Percentiles rank a stretch among this genome's conserved stretches.
phyloP scores from a whole-genome alignment of 192 early-diverging fungal genomes.

The Phlyctochytrium planicorne region DNA sequence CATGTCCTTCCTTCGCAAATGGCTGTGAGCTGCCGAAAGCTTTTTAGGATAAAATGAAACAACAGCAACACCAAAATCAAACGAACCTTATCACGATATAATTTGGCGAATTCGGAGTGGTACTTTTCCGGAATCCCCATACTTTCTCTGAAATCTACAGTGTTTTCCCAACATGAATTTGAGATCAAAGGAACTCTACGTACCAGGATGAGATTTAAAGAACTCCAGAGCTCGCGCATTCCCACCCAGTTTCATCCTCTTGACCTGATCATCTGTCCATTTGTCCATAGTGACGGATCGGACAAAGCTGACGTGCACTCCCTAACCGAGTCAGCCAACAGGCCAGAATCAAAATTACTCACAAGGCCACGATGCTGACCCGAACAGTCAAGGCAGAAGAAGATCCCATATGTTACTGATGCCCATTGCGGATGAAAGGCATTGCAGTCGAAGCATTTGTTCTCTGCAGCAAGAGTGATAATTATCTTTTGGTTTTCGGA shows the following conservation, averaged over 20 bases:
- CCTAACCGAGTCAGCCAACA: constrained; percentile 27
- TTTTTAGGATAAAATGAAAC: too few relatives aligned
- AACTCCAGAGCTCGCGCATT: constrained; percentile 84
- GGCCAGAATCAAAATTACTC: constrained; percentile 58
- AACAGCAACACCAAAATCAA: not conserved
- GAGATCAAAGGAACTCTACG: not conserved
- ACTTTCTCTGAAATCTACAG: constrained; percentile 65
- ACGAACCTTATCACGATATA: constrained; percentile 79
- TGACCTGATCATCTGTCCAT: constrained; percentile 93
- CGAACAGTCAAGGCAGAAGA: constrained; percentile 95
- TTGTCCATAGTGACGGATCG: constrained; percentile 99
- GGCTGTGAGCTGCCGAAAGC: constrained; percentile 58
- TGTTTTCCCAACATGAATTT: not conserved
- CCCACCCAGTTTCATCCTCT: constrained; percentile 91
- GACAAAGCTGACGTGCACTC: constrained; percentile 78
- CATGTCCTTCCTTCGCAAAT: constrained; percentile 64
- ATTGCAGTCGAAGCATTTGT: constrained; percentile 85
- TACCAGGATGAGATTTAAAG: constrained; percentile 70
- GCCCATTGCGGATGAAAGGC: constrained; percentile 70
- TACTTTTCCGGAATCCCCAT: constrained; percentile 87
- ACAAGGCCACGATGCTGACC: constrained; percentile 86
- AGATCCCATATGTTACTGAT: constrained; percentile 87
- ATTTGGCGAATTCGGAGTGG: constrained; percentile 76
- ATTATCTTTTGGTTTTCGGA: not conserved
- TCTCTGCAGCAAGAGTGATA: constrained; percentile 27